Base-by-base conservation (phyloP, 208 protist genomes). In the Phytomonas serpens region DNA sequence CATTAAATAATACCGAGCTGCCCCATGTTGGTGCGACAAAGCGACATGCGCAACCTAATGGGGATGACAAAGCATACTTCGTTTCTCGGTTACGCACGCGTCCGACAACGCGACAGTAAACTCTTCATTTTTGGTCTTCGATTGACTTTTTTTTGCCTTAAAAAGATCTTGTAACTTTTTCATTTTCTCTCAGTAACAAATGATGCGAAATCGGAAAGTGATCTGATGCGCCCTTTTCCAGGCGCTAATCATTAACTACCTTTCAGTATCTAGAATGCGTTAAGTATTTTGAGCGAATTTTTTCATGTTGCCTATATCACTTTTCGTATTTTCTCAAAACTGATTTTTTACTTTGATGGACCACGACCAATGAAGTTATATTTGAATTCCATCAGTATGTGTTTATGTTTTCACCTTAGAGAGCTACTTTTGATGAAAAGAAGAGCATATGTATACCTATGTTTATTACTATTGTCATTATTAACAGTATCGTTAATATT, bases 401-500 rank as follows among this genome's bases (percentile, higher is more conserved):
- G 27, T 65, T 68, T 40, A 29, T 32, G 3, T 66, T 16, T 72
- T 64, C 19, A 63, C 3, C 68, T 76, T 16, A 11, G 23, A 51
- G 13, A n/a, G 13, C 32, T 67, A 10, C 30, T 11, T 40, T 62
- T 69, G 11, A 37, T 32, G 13, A 73, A n/a, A 19, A 57, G 23
- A 3, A 57, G 19, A 27, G 16, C 29, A 63, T 66, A 27, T 73
- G 7, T 51, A 73, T 36, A 62, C 10, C 33, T 29, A 63, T 32
- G 23, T 69, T 47, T 29, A 62, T 37, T 29, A 68, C 73, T 73
- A 32, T 64, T 80, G 63, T 69, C 65, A 71, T 75, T 68, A 64
- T 72, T 63, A 65, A 61, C 67, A 63, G 71, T 62, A 52, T 69
- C 32, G 63, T n/a, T 72, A 61, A 65, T 52, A 16, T 51, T 67